phyloP scores from a whole-genome alignment of 176 grass and related monocot species.

The Paspalum vaginatum region DNA sequence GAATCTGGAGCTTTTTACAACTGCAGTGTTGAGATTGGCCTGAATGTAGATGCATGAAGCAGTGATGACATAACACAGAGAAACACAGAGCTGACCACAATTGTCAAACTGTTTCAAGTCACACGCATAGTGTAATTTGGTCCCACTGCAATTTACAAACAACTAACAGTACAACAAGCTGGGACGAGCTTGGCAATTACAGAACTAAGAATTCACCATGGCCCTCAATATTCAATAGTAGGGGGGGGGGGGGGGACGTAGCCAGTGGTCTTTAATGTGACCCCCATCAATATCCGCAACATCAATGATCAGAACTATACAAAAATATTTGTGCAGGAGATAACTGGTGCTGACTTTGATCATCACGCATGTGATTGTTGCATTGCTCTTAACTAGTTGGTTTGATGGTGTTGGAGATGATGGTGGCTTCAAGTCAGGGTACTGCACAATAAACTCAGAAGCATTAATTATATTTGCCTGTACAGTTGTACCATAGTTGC shows the following conservation, averaged over 20 bases:
- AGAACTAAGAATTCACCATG: constrained; percentile 15
- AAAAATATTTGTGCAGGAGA: constrained; percentile 32
- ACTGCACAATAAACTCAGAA: constrained; percentile 56
- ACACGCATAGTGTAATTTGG: background rate
- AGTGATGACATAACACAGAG: background rate
- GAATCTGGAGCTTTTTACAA: background rate
- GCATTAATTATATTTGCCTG: background rate
- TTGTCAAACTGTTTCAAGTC: background rate
- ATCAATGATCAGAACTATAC: constrained; percentile 33
- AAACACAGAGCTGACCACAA: background rate
- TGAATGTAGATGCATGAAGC: constrained; percentile 25
- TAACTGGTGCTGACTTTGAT: background rate
- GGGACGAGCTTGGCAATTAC: background rate
- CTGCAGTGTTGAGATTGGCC: background rate
- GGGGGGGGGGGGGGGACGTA: background rate
- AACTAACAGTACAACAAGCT: background rate
- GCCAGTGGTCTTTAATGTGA: background rate
- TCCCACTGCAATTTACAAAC: constrained; percentile 14
- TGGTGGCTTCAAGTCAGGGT: constrained; percentile 63
- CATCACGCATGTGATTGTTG: background rate
- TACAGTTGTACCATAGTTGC: background rate
- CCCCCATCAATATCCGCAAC: background rate
- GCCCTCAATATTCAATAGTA: background rate
- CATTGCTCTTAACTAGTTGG: constrained; percentile 30
- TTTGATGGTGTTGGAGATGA: constrained; percentile 56